phyloP scores from a whole-genome alignment of 2,329 filamentous ascomycete species.

The Diaporthe caulivora region DNA sequence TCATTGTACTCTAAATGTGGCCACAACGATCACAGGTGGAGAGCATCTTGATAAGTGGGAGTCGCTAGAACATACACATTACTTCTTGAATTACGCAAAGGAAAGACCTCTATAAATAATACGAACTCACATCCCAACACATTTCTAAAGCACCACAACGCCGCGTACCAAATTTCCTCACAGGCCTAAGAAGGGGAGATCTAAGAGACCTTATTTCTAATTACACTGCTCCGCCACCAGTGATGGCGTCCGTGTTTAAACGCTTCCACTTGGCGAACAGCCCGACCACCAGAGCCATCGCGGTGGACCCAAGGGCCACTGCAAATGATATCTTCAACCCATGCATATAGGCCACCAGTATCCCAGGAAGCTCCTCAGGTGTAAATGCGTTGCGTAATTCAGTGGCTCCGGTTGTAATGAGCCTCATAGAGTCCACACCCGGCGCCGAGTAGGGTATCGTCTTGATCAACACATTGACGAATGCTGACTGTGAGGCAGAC shows the following conservation, averaged over 20 bases:
- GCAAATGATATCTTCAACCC: conserved; percentile 36
- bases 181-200: neutral
- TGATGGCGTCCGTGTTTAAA: conserved; percentile 34
- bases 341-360: conserved; percentile 67
- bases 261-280: conserved; percentile 34
- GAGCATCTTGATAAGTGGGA: too few relatives aligned
- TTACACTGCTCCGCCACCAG: conserved; percentile 19
- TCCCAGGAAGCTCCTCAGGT: conserved; percentile 57
- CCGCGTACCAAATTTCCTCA: neutral
- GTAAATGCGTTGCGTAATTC: conserved; percentile 63
- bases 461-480: conserved; percentile 52
- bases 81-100: too few relatives aligned
- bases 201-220: neutral
- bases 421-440: conserved; percentile 44
- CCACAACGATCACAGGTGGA: too few relatives aligned
- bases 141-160: neutral
- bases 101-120: too few relatives aligned
- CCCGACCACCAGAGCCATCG: conserved; percentile 27
- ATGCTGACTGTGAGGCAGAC: conserved; percentile 55
- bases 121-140: too few relatives aligned
- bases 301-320: conserved; percentile 18
- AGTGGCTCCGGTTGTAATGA: conserved; percentile 57
- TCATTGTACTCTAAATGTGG: too few relatives aligned
- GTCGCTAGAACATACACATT: too few relatives aligned
- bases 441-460: conserved; percentile 46